Conservation (phyloP, 1,284 basidiomycete species). For the Abortiporus biennis region DNA sequence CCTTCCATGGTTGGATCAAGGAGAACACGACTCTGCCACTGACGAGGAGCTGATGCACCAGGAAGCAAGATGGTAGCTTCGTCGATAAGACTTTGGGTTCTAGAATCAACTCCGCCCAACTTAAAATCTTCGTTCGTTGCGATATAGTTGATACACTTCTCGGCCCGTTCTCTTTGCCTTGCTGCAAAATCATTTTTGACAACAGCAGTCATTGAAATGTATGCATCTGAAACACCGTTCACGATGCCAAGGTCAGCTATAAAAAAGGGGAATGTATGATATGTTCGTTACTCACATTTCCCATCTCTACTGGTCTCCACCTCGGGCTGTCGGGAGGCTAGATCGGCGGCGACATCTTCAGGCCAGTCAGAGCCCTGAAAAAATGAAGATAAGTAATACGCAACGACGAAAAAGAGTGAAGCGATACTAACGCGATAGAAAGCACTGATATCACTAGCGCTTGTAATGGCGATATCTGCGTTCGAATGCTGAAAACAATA, state of each 20-base stretch:
- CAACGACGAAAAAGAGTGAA: neutral
- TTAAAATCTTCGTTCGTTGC: no score
- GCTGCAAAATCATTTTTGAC: no score
- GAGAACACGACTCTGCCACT: constrained; percentile 7
- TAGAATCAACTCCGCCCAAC: no score
- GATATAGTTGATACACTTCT: no score
- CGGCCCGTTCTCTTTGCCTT: no score
- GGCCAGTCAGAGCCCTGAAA: neutral
- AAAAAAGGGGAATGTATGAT: no score
- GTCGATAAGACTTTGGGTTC: neutral
- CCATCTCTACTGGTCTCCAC: neutral
- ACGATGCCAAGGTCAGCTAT: no score
- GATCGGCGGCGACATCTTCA: neutral
- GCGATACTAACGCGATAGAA: neutral
- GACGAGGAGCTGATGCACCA: no score
- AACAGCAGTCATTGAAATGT: no score
- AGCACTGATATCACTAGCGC: neutral
- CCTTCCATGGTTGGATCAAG: neutral
- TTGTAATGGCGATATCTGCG: constrained; percentile 3
- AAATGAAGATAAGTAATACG: neutral
- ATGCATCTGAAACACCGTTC: no score
- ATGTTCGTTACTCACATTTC: neutral
- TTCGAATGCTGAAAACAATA: neutral
- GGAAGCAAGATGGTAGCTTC: neutral
- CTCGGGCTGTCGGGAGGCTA: neutral